A percentile compares a stretch with the other conserved stretches of the same genome.
Evolutionary conservation across 2,329 filamentous ascomycete genomes (phyloP).

Genomic region (Ceratocystis harringtonii): DNA sequence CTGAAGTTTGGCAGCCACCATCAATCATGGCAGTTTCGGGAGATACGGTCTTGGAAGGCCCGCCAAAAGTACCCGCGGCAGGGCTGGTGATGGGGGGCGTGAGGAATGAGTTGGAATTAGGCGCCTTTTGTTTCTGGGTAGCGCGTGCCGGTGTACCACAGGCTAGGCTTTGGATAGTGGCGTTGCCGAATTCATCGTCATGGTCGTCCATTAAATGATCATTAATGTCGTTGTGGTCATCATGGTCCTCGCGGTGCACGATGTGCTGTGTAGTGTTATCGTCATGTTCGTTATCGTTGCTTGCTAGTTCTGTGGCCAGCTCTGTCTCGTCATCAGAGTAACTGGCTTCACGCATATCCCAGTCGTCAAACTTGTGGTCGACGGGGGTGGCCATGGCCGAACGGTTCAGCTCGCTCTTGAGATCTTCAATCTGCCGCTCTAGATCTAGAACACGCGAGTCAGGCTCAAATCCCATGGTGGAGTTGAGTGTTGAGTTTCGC

Average conservation of each 20-base stretch:
- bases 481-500: slow-evolving; percentile 34
- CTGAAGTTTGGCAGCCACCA: background rate
- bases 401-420: slow-evolving; percentile 25
- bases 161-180: slow-evolving; percentile 34
- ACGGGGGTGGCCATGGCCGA: slow-evolving; percentile 13
- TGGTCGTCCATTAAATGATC: slow-evolving; percentile 22
- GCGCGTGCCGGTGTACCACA: slow-evolving; percentile 36
- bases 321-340: slow-evolving; percentile 10
- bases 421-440: slow-evolving; percentile 27
- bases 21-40: background rate
- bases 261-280: slow-evolving; percentile 20
- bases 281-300: slow-evolving; percentile 13
- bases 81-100: slow-evolving; percentile 43
- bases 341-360: background rate
- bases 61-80: slow-evolving; percentile 19
- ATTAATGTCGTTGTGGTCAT: slow-evolving; percentile 23
- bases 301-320: slow-evolving; percentile 8
- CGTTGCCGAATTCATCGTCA: slow-evolving; percentile 32
- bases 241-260: slow-evolving; percentile 22
- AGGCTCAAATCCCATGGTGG: slow-evolving; percentile 29
- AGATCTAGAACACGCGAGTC: slow-evolving; percentile 27
- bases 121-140: slow-evolving; percentile 18
- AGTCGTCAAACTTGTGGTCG: slow-evolving; percentile 12
- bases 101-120: slow-evolving; percentile 30
- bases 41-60: background rate